Conservation (phyloP, 805 yeast species). For the Metahyphopichia silvanorum region DNA sequence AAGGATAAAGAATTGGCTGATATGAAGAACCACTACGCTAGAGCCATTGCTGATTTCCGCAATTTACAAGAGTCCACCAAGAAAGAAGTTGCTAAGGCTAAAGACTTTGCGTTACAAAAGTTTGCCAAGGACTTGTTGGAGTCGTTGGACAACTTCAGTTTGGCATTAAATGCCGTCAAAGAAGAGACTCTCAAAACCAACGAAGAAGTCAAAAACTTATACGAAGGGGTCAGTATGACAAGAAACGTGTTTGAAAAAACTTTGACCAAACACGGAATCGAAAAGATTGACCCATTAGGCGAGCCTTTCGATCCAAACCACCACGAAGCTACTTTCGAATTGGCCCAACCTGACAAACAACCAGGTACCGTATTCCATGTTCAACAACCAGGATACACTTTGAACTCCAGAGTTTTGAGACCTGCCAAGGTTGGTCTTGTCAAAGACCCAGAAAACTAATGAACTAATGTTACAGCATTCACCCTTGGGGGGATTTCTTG, state of each 20-base stretch:
- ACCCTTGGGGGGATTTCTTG: too few relatives aligned
- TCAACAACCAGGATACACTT: constrained; percentile 84
- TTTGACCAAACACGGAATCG: constrained; percentile 72
- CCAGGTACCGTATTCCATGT: constrained; percentile 92
- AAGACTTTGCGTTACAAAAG: constrained; percentile 86
- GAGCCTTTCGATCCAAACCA: constrained; percentile 85
- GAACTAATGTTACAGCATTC: too few relatives aligned
- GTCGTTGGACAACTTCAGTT: constrained; percentile 85
- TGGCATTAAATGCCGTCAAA: constrained; percentile 73
- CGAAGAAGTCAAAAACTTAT: constrained; percentile 66
- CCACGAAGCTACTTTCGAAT: constrained; percentile 91
- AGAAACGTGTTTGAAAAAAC: constrained; percentile 84
- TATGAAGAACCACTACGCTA: constrained; percentile 75
- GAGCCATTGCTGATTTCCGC: constrained; percentile 89
- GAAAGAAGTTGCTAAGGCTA: constrained; percentile 81
- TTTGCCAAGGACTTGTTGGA: constrained; percentile 88
- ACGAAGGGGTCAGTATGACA: constrained; percentile 90
- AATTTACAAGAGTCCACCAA: constrained; percentile 88
- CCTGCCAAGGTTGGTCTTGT: constrained; percentile 97
- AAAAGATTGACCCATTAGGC: constrained; percentile 78
- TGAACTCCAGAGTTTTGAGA: constrained; percentile 84
- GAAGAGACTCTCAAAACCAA: constrained; percentile 57
- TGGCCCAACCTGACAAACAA: constrained; percentile 82
- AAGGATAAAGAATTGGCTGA: constrained; percentile 76
- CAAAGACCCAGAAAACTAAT: constrained; percentile 40